These are phyloP conservation scores for Jatropha multifida DNA, from an alignment of 441 rosid genomes.

Conservation along the genomic window DNA sequence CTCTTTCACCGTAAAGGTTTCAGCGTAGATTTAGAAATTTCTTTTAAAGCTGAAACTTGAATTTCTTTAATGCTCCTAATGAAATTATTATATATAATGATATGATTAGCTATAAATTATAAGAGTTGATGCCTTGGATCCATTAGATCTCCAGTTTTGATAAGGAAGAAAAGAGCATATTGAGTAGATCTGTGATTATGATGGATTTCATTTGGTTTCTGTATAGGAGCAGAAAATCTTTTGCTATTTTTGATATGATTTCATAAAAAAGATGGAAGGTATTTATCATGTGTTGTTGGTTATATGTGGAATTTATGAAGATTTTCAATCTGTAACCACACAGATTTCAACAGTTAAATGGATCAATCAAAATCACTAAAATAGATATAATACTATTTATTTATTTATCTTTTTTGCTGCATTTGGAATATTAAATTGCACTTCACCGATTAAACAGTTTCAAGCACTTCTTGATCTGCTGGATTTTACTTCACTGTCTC, in stretches of 20 bases:
- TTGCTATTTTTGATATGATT: conserved; percentile 14
- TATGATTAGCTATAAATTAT: neutral
- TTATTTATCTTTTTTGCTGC: neutral
- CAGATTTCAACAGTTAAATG: conserved; percentile 16
- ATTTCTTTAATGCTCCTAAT: neutral
- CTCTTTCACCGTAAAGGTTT: conserved; percentile 3
- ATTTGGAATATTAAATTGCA: conserved; percentile 2
- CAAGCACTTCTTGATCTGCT: neutral
- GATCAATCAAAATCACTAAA: conserved; percentile 25
- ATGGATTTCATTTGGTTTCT: neutral
- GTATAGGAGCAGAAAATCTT: neutral
- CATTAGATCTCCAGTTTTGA: too few species aligned
- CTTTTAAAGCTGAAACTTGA: neutral
- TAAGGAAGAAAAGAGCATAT: neutral
- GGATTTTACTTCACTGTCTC: too few species aligned
- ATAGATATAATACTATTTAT: neutral
- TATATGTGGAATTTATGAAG: conserved; percentile 1
- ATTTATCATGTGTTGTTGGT: conserved; percentile 13
- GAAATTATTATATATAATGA: neutral
- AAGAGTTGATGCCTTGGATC: too few species aligned
- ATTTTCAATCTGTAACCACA: conserved; percentile 3
- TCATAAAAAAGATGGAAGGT: conserved; percentile 1
- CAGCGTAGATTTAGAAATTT: neutral
- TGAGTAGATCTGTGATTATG: conserved; percentile 7
- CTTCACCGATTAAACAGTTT: too few species aligned